Evolutionary conservation across 2,329 filamentous ascomycete genomes (phyloP).

Genomic region (Rachicladosporium sp.): DNA sequence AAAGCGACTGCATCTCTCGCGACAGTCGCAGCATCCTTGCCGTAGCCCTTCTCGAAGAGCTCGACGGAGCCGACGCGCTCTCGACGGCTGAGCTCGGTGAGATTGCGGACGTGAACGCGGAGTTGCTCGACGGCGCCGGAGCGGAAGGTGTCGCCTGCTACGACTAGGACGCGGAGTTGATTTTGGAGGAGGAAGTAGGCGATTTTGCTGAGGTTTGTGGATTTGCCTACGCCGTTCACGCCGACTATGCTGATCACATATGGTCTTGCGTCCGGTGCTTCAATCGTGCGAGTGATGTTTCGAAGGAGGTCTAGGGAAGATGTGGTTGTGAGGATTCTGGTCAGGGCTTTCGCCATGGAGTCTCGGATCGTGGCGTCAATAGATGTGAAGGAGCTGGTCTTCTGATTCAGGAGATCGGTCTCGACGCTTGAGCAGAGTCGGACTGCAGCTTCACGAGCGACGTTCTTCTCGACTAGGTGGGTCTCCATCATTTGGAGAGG

Average conservation of each 20-base stretch:
- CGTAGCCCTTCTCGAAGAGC: constrained; percentile 93
- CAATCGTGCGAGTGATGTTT: constrained; percentile 73
- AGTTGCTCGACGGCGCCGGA: constrained; percentile 95
- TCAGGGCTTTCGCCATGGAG: constrained; percentile 83
- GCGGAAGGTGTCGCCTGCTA: constrained; percentile 91
- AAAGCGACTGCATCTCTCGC: constrained; percentile 85
- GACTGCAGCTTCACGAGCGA: constrained; percentile 84
- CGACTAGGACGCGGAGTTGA: constrained; percentile 88
- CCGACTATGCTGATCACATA: constrained; percentile 98
- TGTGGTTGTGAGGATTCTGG: constrained; percentile 90
- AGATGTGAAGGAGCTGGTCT: constrained; percentile 76
- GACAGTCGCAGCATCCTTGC: constrained; percentile 91
- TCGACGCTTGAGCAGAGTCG: constrained; percentile 86
- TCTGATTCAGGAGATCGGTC: constrained; percentile 79
- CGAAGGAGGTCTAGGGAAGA: constrained; percentile 88
- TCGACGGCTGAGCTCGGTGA: constrained; percentile 74
- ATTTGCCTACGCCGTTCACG: constrained; percentile 97
- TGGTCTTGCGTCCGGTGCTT: constrained; percentile 54
- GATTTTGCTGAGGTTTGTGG: constrained; percentile 93
- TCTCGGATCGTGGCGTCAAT: constrained; percentile 68
- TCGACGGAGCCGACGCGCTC: constrained; percentile 74
- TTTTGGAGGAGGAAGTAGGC: constrained; percentile 97
- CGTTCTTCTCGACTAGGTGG: constrained; percentile 88
- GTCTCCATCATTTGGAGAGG: constrained; percentile 94
- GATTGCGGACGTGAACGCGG: constrained; percentile 84